A percentile compares a stretch with the other conserved stretches of the same genome.
These are phyloP conservation scores for Echium plantagineum DNA, from an alignment of 257 asterid genomes.

Conservation along the genomic window DNA sequence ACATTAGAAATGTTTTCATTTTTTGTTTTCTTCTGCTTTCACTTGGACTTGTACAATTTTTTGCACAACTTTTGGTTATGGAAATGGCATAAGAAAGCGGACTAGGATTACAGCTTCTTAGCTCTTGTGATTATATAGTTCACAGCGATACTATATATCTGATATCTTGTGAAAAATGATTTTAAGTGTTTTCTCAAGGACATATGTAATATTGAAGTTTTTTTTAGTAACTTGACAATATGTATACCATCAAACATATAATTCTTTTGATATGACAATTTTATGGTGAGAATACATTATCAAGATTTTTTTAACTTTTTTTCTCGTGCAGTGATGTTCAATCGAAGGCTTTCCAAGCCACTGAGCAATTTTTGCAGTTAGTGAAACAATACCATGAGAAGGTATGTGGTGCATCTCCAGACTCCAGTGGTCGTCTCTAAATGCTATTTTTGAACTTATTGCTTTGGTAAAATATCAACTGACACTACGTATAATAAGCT, in stretches of 20 bases:
- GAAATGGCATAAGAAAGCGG: too few relatives aligned
- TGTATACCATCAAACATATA: background rate
- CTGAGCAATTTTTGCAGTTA: constrained; percentile 83
- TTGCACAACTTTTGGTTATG: too few relatives aligned
- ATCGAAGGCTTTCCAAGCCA: constrained; percentile 85
- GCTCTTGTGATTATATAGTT: too few relatives aligned
- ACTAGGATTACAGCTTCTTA: too few relatives aligned
- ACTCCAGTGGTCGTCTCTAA: background rate
- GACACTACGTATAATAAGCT: background rate
- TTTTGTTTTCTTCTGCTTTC: too few relatives aligned
- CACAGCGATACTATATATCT: too few relatives aligned
- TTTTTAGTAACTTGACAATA: too few relatives aligned
- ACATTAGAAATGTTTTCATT: too few relatives aligned
- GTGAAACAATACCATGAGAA: constrained; percentile 70
- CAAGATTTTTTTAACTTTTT: background rate
- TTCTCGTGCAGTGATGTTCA: constrained; percentile 64
- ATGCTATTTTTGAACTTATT: background rate
- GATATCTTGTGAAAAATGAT: too few relatives aligned
- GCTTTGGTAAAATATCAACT: background rate
- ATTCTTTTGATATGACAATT: background rate
- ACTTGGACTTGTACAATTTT: too few relatives aligned
- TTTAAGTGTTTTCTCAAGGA: too few relatives aligned
- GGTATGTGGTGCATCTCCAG: constrained; percentile 26
- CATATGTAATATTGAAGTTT: too few relatives aligned
- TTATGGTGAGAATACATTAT: background rate